Conservation (phyloP, 2,329 filamentous ascomycete species). For the Pseudovirgaria hyperparasitica region DNA sequence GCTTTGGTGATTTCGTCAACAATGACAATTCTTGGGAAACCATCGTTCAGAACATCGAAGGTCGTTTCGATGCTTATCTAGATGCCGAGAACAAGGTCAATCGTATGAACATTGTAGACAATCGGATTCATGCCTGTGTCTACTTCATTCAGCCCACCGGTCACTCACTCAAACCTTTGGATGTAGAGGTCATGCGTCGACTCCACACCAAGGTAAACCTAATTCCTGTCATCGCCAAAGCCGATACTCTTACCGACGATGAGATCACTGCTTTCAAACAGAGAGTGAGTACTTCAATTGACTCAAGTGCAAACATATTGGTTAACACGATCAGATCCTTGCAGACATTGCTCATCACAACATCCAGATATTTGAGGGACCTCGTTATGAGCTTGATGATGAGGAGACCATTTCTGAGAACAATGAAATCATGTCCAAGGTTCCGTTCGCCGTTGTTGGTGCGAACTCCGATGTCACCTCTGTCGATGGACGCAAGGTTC, state of each 20-base stretch:
- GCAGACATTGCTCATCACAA: constrained; percentile 93
- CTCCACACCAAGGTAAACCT: constrained; percentile 99
- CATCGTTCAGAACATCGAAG: constrained; percentile 98
- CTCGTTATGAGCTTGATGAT: constrained; percentile 95
- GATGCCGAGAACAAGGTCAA: constrained; percentile 99
- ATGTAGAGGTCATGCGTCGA: constrained; percentile 98
- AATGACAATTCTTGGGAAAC: constrained; percentile 99
- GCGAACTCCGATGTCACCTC: constrained; percentile 90
- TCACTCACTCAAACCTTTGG: constrained; percentile 93
- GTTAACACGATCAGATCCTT: constrained; percentile 56
- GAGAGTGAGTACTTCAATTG: constrained; percentile 52
- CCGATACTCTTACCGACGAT: constrained; percentile 94
- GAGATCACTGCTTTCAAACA: constrained; percentile 92
- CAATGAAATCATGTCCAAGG: constrained; percentile 99
- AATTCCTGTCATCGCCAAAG: constrained; percentile 97
- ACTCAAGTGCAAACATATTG: neutral
- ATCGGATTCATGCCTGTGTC: constrained; percentile 95
- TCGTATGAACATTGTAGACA: constrained; percentile 99
- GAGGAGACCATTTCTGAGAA: constrained; percentile 99
- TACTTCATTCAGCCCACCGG: constrained; percentile 99
- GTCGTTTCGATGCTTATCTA: constrained; percentile 94
- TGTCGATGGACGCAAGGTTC: constrained; percentile 85
- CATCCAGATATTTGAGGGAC: constrained; percentile 98
- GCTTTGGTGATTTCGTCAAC: constrained; percentile 99
- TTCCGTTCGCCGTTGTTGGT: constrained; percentile 95